Evolutionary conservation across 2,329 filamentous ascomycete genomes (phyloP).

Genomic region (Periglandula ipomoeae): DNA sequence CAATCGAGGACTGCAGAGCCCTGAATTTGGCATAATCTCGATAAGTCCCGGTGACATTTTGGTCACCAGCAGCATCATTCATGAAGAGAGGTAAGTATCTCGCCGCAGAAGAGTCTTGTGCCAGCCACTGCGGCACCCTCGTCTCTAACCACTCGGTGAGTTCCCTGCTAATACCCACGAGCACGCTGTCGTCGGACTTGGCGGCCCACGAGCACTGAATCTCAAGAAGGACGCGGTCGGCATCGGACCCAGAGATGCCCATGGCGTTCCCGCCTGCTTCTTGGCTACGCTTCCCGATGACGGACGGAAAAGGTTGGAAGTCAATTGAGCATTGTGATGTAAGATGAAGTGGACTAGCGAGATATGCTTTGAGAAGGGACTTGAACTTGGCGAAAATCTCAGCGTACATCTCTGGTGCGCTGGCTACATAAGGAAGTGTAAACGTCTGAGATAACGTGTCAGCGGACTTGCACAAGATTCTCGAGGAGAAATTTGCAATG

Average conservation of each 20-base stretch:
- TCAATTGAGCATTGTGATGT: background rate
- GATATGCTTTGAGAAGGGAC: background rate
- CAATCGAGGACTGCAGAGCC: constrained; percentile 16
- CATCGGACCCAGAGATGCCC: background rate
- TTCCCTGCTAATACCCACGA: constrained; percentile 10
- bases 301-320: background rate
- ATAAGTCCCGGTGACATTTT: constrained; percentile 21
- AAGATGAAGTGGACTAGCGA: background rate
- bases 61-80: constrained; percentile 26
- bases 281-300: background rate
- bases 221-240: background rate
- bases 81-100: constrained; percentile 22
- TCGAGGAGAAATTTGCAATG: too few relatives aligned
- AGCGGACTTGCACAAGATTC: too few relatives aligned
- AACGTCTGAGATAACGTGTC: background rate
- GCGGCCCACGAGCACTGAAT: background rate
- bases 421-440: background rate
- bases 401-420: background rate
- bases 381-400: background rate
- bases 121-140: constrained; percentile 16
- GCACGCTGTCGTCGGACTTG: background rate
- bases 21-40: constrained; percentile 20
- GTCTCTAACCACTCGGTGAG: constrained; percentile 14
- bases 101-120: background rate
- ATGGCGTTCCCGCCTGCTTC: background rate